phyloP scores from a whole-genome alignment of 192 early-diverging fungal genomes.

The Coemansia sp. region DNA sequence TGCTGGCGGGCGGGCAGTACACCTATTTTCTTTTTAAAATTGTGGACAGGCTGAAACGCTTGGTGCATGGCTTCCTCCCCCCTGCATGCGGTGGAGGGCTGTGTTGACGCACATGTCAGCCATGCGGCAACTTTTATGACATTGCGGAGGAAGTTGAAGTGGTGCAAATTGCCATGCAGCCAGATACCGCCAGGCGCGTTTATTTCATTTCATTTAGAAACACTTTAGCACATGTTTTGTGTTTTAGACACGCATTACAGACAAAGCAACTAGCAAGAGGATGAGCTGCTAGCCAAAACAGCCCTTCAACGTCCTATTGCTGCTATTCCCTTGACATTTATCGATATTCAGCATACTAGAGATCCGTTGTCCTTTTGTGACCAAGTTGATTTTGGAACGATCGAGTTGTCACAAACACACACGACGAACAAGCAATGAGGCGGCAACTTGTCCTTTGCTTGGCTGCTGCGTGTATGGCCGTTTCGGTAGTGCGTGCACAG shows the following conservation, averaged over 20 bases:
- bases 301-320: too few relatives aligned
- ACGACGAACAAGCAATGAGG: slow-evolving; percentile 10
- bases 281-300: too few relatives aligned
- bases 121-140: not conserved
- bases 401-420: too few relatives aligned
- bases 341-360: not conserved
- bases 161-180: not conserved
- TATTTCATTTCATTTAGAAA: slow-evolving; percentile 2
- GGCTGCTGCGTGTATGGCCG: slow-evolving; percentile 10
- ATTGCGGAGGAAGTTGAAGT: not conserved
- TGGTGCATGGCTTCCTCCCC: not conserved
- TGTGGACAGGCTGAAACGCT: slow-evolving; percentile 1
- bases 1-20: slow-evolving; percentile 2
- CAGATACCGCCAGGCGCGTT: not conserved
- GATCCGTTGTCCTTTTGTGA: not conserved
- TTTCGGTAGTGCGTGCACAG: not conserved
- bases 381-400: too few relatives aligned
- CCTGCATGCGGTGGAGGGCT: not conserved
- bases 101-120: not conserved
- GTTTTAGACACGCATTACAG: not conserved
- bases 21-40: not conserved
- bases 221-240: not conserved
- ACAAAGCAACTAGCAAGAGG: not conserved
- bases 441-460: slow-evolving; percentile 17
- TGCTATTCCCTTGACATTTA: not conserved